A percentile compares a stretch with the other conserved stretches of the same genome.
These are phyloP conservation scores for Triticum timopheevii DNA, from an alignment of 176 grass and related monocot species.

Conservation along the genomic window DNA sequence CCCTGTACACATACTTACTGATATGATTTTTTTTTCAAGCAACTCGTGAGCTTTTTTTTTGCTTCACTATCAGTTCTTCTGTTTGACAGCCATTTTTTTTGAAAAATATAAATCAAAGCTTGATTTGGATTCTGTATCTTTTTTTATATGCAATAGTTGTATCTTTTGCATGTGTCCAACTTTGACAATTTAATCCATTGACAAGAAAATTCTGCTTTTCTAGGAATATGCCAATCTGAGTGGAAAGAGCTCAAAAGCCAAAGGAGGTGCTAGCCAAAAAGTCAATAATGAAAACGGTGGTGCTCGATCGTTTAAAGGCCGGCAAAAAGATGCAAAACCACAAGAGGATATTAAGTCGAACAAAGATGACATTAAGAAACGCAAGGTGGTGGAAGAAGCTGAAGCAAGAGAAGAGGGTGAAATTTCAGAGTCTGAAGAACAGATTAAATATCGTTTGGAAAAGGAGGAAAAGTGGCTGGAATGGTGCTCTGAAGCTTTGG, in stretches of 20 bases:
- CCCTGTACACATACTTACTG: background rate
- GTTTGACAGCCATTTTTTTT: background rate
- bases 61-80: slow-evolving; percentile 1
- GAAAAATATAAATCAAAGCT: background rate
- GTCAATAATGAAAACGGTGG: slow-evolving; percentile 56
- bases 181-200: slow-evolving; percentile 23
- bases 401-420: slow-evolving; percentile 99
- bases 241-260: slow-evolving; percentile 64
- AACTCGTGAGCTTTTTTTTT: background rate
- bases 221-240: slow-evolving; percentile 87
- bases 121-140: slow-evolving; percentile 10
- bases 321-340: slow-evolving; percentile 57
- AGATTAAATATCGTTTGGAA: slow-evolving; percentile 69
- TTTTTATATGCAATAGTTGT: background rate
- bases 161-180: background rate
- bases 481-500: slow-evolving; percentile 97
- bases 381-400: slow-evolving; percentile 67
- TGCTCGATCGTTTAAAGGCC: slow-evolving; percentile 44
- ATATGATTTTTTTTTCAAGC: background rate
- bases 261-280: slow-evolving; percentile 51
- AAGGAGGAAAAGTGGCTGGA: slow-evolving; percentile 99
- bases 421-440: slow-evolving; percentile 94
- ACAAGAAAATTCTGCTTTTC: slow-evolving; percentile 37
- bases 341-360: slow-evolving; percentile 57
- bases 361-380: slow-evolving; percentile 61